These are phyloP conservation scores for Tricholoma flavovirens DNA, from an alignment of 768 basidiomycete genomes.

Conservation along the genomic window DNA sequence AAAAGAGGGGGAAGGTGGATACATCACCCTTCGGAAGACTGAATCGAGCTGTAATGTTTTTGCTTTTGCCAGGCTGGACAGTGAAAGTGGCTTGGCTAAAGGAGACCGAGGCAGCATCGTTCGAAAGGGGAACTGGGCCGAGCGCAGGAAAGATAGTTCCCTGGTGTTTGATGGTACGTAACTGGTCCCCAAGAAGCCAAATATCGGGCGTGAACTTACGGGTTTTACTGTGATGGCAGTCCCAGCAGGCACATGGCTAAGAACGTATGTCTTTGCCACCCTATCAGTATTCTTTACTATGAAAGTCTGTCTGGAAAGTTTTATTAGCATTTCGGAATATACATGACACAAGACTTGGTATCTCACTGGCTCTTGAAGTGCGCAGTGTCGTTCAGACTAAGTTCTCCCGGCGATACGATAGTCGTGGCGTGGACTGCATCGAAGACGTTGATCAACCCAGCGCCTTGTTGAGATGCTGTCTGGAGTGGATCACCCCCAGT, in stretches of 20 bases:
- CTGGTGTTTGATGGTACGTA: conserved; percentile 17
- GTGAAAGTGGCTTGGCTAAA: conserved; percentile 41
- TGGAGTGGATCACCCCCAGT: conserved; percentile 47
- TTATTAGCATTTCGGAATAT: background rate
- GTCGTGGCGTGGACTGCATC: conserved; percentile 50
- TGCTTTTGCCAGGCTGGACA: conserved; percentile 36
- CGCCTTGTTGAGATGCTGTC: conserved; percentile 48
- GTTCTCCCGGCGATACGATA: conserved; percentile 47
- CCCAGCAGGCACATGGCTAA: conserved; percentile 53
- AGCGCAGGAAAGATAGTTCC: conserved; percentile 34
- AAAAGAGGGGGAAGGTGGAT: conserved; percentile 49
- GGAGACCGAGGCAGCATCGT: conserved; percentile 37
- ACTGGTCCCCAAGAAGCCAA: background rate
- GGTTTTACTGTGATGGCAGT: conserved; percentile 43
- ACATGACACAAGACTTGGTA: background rate
- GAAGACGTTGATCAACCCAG: conserved; percentile 53
- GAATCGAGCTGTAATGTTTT: conserved; percentile 39
- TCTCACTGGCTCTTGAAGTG: conserved; percentile 42
- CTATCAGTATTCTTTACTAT: conserved; percentile 46
- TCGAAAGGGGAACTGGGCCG: conserved; percentile 48
- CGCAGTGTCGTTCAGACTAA: conserved; percentile 62
- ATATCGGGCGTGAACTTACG: conserved; percentile 20
- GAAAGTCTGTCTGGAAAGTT: conserved; percentile 37
- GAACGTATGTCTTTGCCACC: conserved; percentile 35
- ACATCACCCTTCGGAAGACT: conserved; percentile 40